phyloP scores from a whole-genome alignment of 495 filamentous ascomycete species.

The Annulohypoxylon moriforme region DNA sequence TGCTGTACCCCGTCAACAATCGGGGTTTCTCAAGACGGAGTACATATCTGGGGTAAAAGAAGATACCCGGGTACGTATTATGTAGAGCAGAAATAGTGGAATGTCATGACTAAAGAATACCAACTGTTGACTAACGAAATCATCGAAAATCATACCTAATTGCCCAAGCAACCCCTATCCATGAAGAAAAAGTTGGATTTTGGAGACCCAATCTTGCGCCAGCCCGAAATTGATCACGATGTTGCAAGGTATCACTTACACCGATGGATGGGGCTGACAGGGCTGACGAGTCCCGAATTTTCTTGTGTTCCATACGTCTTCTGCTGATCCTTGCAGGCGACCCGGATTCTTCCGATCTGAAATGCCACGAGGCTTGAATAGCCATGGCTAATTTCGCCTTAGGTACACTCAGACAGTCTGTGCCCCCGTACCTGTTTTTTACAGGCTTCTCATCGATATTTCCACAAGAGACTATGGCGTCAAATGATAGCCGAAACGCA shows the following conservation, averaged over 20 bases:
- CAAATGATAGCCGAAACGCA: constrained; percentile 16
- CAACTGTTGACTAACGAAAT: constrained; percentile 1
- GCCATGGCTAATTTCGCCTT: constrained; percentile 15
- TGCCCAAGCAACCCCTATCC: constrained; percentile 21
- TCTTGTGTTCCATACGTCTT: constrained; percentile 23
- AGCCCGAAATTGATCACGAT: constrained; percentile 42
- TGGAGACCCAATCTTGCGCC: constrained; percentile 29
- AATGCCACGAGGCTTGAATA: constrained; percentile 41
- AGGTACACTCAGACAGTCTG: constrained; percentile 12
- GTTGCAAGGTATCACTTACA: constrained; percentile 16
- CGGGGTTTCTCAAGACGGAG: background rate
- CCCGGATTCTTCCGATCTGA: constrained; percentile 47
- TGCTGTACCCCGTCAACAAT: constrained; percentile 18
- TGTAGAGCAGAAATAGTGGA: constrained; percentile 4
- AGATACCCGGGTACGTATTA: background rate
- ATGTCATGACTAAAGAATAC: constrained; percentile 6
- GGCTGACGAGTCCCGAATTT: constrained; percentile 41
- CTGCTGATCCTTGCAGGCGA: constrained; percentile 22
- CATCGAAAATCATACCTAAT: background rate
- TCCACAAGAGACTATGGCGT: constrained; percentile 1
- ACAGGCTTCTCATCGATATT: constrained; percentile 8
- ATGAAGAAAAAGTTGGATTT: constrained; percentile 21
- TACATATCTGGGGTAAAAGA: constrained; percentile 6
- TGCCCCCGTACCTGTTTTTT: constrained; percentile 5
- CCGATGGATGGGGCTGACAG: constrained; percentile 43